Base-by-base conservation (phyloP, 192 early-diverging fungal genomes). In the Paraglomus brasilianum region DNA sequence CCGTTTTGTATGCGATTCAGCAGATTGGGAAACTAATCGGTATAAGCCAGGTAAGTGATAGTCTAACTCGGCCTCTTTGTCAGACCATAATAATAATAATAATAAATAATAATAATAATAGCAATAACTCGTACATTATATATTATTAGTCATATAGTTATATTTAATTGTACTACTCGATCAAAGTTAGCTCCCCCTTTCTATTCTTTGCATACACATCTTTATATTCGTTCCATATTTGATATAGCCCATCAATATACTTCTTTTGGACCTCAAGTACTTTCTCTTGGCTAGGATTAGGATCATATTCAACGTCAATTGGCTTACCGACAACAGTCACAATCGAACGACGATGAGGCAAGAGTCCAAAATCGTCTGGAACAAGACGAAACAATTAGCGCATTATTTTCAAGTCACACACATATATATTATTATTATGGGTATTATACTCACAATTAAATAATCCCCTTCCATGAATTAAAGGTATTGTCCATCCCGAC, bases 401-500 rank as follows among this genome's bases (percentile, higher is more conserved):
- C 47, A 48, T 48, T 48, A 10, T 48, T 48, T 13, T n/a, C 10
- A 10, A n/a, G 11, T 13, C 47, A n/a, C 47, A 48, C 47, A 48
- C 47, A 48, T n/a, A 48, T n/a, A 48, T 48, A 10, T 48, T n/a
- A 48, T n/a, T 48, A 15, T 50, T 3, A 19, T 19, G 2, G 15
- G 15, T 50, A 17, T 50, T 50, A 17, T 79, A 82, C 77, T 86
- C 80, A 84, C 91, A 93, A 52, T 90, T 89, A 75, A 95, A 94
- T 17, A 94, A 72, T 22, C 94, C 92, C 4, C 92, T 85, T 13
- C 93, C 94, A 59, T 92, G 86, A 73, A 94, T 91, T 11, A 95
- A 68, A 17, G 90, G 81, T 13, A 90, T 51, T 0, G 91, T 92
- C 64, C 87, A 91, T 13, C 91, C 91, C 19, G 76, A 80, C 1